A percentile compares a stretch with the other conserved stretches of the same genome.
Evolutionary conservation across 139 green algal species (phyloP).

Genomic region (Diplosphaera chodatii): DNA sequence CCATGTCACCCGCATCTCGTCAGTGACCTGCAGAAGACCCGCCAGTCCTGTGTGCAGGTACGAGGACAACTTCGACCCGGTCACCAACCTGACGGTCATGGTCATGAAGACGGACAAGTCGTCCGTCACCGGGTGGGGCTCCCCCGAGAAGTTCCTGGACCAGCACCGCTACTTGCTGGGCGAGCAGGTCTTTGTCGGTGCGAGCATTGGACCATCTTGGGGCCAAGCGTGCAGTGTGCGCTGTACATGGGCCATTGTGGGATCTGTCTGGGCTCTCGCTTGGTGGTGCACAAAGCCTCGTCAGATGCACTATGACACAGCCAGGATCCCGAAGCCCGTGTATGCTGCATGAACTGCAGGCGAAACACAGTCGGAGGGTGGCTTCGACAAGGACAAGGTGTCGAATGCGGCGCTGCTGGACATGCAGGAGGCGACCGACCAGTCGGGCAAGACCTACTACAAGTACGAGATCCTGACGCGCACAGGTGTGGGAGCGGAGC

Average conservation of each 20-base stretch:
- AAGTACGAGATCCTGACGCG: slow-evolving; percentile 77
- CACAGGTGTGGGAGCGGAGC: slow-evolving; percentile 43
- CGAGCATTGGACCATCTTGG: slow-evolving; percentile 15
- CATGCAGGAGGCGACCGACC: slow-evolving; percentile 65
- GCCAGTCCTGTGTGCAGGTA: slow-evolving; percentile 47
- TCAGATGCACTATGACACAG: no score
- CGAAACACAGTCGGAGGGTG: slow-evolving; percentile 86
- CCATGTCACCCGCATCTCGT: no score
- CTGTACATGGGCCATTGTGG: not conserved
- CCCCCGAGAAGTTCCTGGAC: slow-evolving; percentile 82
- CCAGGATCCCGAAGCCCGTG: no score
- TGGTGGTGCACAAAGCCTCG: no score
- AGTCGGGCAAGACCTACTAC: slow-evolving; percentile 98
- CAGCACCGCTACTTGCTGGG: slow-evolving; percentile 77
- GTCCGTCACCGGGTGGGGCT: slow-evolving; percentile 78
- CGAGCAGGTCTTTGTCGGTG: slow-evolving; percentile 62
- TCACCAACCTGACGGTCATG: slow-evolving; percentile 87
- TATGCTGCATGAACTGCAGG: slow-evolving; percentile 27
- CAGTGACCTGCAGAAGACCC: no score
- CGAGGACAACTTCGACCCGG: slow-evolving; percentile 93
- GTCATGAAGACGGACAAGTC: slow-evolving; percentile 61
- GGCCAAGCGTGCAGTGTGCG: not conserved
- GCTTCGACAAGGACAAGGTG: slow-evolving; percentile 83
- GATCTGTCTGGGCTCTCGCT: no score
- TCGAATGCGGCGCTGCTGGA: slow-evolving; percentile 79